Conservation (phyloP, 768 basidiomycete species). For the Astraeus odoratus region DNA sequence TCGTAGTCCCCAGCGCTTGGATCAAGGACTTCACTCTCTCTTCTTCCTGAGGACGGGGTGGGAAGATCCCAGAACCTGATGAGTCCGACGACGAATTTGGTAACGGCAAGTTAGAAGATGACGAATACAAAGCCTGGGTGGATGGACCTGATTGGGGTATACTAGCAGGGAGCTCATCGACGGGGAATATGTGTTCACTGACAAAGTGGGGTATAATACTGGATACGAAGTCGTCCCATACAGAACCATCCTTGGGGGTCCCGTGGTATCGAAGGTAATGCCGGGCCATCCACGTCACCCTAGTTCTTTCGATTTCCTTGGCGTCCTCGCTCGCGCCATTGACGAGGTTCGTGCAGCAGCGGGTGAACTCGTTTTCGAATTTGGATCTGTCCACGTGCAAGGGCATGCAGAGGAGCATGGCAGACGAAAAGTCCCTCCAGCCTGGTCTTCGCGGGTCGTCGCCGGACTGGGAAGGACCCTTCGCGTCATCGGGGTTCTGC, state of each 20-base stretch:
- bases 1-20: slow-evolving; percentile 34
- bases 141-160: slow-evolving; percentile 45
- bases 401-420: slow-evolving; percentile 57
- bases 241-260: slow-evolving; percentile 38
- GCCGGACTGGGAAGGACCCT: slow-evolving; percentile 12
- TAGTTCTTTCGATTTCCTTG: slow-evolving; percentile 31
- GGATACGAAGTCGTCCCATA: slow-evolving; percentile 54
- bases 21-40: slow-evolving; percentile 36
- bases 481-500: slow-evolving; percentile 10
- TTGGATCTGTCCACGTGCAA: slow-evolving; percentile 42
- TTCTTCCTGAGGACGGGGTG: slow-evolving; percentile 43
- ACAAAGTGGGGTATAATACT: slow-evolving; percentile 42
- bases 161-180: slow-evolving; percentile 28
- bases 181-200: slow-evolving; percentile 21
- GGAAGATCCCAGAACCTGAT: slow-evolving; percentile 46
- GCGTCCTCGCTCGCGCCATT: slow-evolving; percentile 41
- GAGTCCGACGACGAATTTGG: slow-evolving; percentile 18
- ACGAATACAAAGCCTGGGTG: slow-evolving; percentile 45
- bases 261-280: slow-evolving; percentile 61
- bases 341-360: slow-evolving; percentile 61
- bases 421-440: slow-evolving; percentile 61
- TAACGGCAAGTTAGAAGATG: slow-evolving; percentile 37
- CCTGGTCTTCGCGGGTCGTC: slow-evolving; percentile 21
- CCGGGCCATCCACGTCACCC: slow-evolving; percentile 58
- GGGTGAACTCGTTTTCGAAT: slow-evolving; percentile 65